A percentile compares a stretch with the other conserved stretches of the same genome.
Conservation (phyloP, 208 protist species). For the Acanthamoeba culbertsoni region DNA sequence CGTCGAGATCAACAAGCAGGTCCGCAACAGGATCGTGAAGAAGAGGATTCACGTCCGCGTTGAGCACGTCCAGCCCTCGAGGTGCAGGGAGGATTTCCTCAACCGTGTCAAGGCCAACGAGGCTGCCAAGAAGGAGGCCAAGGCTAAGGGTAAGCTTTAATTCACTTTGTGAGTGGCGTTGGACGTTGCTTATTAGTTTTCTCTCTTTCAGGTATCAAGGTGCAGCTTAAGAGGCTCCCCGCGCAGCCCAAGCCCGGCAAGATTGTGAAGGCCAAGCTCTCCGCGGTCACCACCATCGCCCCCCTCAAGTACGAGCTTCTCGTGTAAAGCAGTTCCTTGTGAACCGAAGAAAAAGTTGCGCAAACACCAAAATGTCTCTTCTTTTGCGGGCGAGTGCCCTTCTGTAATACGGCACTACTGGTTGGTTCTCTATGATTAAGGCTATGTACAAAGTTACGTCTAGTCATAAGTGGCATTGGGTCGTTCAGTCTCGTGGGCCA, state of each 20-base stretch:
- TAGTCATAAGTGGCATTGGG: too few species aligned
- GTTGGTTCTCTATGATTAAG: too few species aligned
- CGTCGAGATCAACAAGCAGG: conserved; percentile 99
- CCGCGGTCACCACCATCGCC: conserved; percentile 60
- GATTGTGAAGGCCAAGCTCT: conserved; percentile 71
- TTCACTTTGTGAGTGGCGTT: background rate
- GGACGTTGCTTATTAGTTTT: background rate
- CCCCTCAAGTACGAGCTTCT: conserved; percentile 74
- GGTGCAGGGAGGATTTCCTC: conserved; percentile 87
- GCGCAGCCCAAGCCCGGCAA: conserved; percentile 63
- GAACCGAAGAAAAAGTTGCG: too few species aligned
- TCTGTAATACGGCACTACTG: too few species aligned
- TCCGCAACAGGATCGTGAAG: conserved; percentile 95
- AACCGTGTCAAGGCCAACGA: conserved; percentile 75
- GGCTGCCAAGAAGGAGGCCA: conserved; percentile 46
- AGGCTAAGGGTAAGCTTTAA: background rate
- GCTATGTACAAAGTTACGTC: too few species aligned
- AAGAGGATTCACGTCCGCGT: conserved; percentile 99
- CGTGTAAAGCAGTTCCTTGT: conserved; percentile 61
- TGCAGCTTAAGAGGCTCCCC: conserved; percentile 54
- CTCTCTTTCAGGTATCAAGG: background rate
- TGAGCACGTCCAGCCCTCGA: conserved; percentile 95
- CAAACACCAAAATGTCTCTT: too few species aligned
- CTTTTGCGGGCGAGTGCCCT: too few species aligned
- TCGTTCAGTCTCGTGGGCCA: too few species aligned